Evolutionary conservation across 805 yeast species (phyloP), one percentile per base, ranked within the genome.

Genomic region (Teunomyces funiuensis): DNA sequence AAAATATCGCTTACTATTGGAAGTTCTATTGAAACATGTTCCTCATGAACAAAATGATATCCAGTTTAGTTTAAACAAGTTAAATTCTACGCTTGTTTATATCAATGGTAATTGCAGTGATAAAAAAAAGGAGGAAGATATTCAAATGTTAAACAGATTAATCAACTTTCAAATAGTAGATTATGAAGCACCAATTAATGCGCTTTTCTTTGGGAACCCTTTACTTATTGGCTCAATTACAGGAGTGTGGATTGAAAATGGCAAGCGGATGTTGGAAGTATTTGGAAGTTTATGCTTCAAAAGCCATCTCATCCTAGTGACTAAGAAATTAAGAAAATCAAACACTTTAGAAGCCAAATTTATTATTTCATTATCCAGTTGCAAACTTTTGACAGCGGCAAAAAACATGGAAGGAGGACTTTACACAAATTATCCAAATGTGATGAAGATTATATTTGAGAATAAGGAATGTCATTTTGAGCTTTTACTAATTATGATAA

Each of bases 1-100:
- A 3, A 76, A 77, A 47, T 79, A 80, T 51, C 66, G 71, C 40
- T 58, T 80, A 26, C 66, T 80, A n/a, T 47, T 77, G n/a, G 76
- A 74, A 22, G 60, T 74, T 1, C 47, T 74, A 28, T 39, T 55
- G 6, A 63, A 67, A 27, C 51, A 60, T 31, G 54, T 65, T 13
- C n/a, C 53, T 50, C 15, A 50, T 47, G 36, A 48, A 45, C 8
- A 37, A 39, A 2, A 45, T 47, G 28, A 41, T n/a, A 41, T 40
- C 5, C 48, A 58, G 11, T 33, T 40, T 17, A 45, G 43, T 14
- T 41, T 54, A 14, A 36, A 45, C 1, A 40, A 36, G 8, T 42
- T 56, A 2, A 60, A 54, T 23, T 37, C 44, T 6, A 52, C 60
- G 10, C 48, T 69, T 4, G 49, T 45, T 27, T 52, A 54, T 26